Base-by-base conservation (phyloP, 2,329 filamentous ascomycete species). In the Sarocladium strictum region DNA sequence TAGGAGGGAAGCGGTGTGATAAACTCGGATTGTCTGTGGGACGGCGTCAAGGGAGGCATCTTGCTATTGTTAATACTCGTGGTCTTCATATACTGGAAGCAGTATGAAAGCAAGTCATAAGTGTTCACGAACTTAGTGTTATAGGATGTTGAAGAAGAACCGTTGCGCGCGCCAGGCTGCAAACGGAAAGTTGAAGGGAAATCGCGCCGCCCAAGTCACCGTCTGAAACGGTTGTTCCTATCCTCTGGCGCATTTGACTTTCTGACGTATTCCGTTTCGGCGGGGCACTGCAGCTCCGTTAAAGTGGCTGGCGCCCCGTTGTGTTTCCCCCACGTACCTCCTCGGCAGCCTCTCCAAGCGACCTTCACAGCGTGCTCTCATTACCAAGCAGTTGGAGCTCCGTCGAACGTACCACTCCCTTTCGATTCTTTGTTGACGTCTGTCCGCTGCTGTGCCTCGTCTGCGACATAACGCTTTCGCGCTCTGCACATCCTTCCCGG, bases 221-320 rank as follows among this genome's bases (percentile, higher is more conserved):
- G 47, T 32, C 17, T 51, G 5, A n/a, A 35, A 51, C 29, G 47
- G 26, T 49, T n/a, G 23, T 17, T 26, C 5, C 43, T n/a, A 17
- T n/a, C 12, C 43, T 11, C 26, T 27, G 6, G 17, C 41, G 21
- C 6, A 32, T 51, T 33, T 4, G n/a, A 12, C 47, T 17, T 35
- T 47, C 43, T 32, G 47, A 23, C 47, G 47, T 32, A 33, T 23
- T 24, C 47, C 47, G 47, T 51, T 33, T 33, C 47, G 47, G 47
- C 47, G 47, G 47, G 47, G 47, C 40, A n/a, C 35, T 14, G 27
- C 23, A n/a, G 27, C 47, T 51, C 47, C 47, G 47, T 51, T 51
- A 33, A 23, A 29, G 21, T 47, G 7, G 19, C 43, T 15, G 35
- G 35, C 24, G 43, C 12, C 43, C 43, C 21, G 29, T 26, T 14